phyloP scores from a whole-genome alignment of 768 basidiomycete species.

The Rickenella mellea region DNA sequence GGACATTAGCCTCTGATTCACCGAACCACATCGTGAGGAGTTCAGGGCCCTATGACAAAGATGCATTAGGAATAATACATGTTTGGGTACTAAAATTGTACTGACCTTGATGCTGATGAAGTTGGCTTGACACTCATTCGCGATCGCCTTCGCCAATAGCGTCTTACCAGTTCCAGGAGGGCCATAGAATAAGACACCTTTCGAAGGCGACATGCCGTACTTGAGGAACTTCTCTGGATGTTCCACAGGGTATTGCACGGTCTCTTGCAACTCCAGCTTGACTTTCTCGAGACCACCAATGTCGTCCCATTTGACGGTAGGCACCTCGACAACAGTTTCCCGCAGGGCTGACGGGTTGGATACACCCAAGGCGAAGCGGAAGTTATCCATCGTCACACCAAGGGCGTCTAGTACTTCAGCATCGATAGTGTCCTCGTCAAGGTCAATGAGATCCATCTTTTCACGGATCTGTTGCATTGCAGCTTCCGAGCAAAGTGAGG shows the following conservation, averaged over 20 bases:
- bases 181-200: constrained; percentile 99
- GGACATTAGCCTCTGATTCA: constrained; percentile 99
- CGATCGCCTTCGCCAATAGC: constrained; percentile 95
- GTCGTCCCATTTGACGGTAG: constrained; percentile 98
- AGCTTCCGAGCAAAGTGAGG: constrained; percentile 95
- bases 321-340: constrained; percentile 98
- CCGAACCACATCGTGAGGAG: constrained; percentile 99
- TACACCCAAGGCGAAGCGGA: constrained; percentile 95
- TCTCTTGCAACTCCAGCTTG: constrained; percentile 98
- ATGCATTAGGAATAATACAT: constrained; percentile 8
- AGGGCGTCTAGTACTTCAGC: constrained; percentile 98
- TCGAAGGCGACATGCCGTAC: constrained; percentile 99
- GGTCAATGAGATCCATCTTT: constrained; percentile 97
- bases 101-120: constrained; percentile 94
- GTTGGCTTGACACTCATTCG: constrained; percentile 99
- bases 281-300: constrained; percentile 99
- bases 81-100: neutral
- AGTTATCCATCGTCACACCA: constrained; percentile 99
- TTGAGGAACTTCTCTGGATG: constrained; percentile 99
- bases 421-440: constrained; percentile 97
- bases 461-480: constrained; percentile 99
- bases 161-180: constrained; percentile 99
- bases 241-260: constrained; percentile 99
- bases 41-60: constrained; percentile 67
- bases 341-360: constrained; percentile 98